phyloP scores from a whole-genome alignment of 2,329 filamentous ascomycete genomes.

The Aureobasidium sp. region DNA sequence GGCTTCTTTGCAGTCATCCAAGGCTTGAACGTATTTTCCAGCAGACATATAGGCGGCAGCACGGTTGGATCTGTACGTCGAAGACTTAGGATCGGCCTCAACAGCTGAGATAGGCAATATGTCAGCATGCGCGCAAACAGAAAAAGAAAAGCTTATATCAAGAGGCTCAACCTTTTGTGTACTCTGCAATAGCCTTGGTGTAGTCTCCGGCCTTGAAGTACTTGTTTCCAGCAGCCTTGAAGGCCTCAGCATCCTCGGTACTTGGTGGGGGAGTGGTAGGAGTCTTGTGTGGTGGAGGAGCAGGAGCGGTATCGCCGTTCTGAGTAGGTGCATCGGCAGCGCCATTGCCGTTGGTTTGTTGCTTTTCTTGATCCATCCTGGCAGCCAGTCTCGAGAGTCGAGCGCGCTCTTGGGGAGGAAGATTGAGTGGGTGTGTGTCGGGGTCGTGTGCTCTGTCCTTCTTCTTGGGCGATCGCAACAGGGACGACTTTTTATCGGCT shows the following conservation, averaged over 20 bases:
- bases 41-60: slow-evolving; percentile 91
- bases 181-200: slow-evolving; percentile 78
- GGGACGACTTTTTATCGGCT: slow-evolving; percentile 10
- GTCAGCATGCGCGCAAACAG: slow-evolving; percentile 21
- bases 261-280: slow-evolving; percentile 40
- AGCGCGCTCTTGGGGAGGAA: slow-evolving; percentile 81
- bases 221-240: slow-evolving; percentile 90
- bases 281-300: slow-evolving; percentile 63
- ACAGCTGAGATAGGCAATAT: slow-evolving; percentile 55
- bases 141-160: slow-evolving; percentile 3
- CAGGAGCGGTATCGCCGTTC: slow-evolving; percentile 48
- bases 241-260: slow-evolving; percentile 69
- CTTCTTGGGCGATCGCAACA: slow-evolving; percentile 8
- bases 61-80: slow-evolving; percentile 90
- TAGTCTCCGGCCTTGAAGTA: slow-evolving; percentile 96
- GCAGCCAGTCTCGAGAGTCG: slow-evolving; percentile 60
- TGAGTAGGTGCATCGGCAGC: slow-evolving; percentile 60
- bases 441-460: slow-evolving; percentile 40
- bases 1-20: slow-evolving; percentile 80
- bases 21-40: slow-evolving; percentile 66
- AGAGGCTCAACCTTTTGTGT: slow-evolving; percentile 68
- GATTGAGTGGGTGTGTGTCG: slow-evolving; percentile 80
- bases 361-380: slow-evolving; percentile 21
- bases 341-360: slow-evolving; percentile 62
- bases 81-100: slow-evolving; percentile 73